Conservation (phyloP, 140 eudicot genomes). For the Anethum foeniculum region DNA sequence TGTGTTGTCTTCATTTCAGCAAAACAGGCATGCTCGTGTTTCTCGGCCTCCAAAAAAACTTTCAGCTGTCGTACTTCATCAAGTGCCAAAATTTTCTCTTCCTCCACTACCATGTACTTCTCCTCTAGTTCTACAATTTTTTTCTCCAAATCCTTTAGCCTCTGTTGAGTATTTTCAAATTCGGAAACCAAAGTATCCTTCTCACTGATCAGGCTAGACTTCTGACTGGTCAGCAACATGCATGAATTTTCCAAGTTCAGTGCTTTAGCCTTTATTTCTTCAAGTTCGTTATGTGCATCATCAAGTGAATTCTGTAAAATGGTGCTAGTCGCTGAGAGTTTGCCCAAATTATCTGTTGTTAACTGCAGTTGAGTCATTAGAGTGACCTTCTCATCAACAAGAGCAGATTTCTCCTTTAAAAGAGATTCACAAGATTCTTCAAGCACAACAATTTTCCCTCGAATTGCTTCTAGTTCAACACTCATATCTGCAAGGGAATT, state of each 20-base stretch:
- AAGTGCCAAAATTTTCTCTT: conserved; percentile 54
- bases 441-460: conserved; percentile 44
- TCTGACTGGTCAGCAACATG: conserved; percentile 57
- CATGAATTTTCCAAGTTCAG: conserved; percentile 62
- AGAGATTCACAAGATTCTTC: conserved; percentile 63
- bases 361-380: conserved; percentile 47
- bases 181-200: conserved; percentile 43
- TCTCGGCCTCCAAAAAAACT: conserved; percentile 46
- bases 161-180: conserved; percentile 43
- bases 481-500: conserved; percentile 57
- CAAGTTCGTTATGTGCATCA: conserved; percentile 66
- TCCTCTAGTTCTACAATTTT: conserved; percentile 49
- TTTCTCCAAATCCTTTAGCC: conserved; percentile 43
- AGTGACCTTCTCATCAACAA: conserved; percentile 55
- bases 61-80: conserved; percentile 45
- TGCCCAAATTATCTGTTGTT: conserved; percentile 56
- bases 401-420: conserved; percentile 53
- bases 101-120: conserved; percentile 41
- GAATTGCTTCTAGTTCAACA: conserved; percentile 62
- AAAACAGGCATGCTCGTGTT: conserved; percentile 45
- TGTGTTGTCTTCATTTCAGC: conserved; percentile 27
- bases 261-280: conserved; percentile 54
- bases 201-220: conserved; percentile 53
- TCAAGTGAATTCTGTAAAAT: conserved; percentile 60
- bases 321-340: conserved; percentile 52